Base-by-base conservation (phyloP, 768 basidiomycete genomes). In the Rhodotorula sphaerocarpa region DNA sequence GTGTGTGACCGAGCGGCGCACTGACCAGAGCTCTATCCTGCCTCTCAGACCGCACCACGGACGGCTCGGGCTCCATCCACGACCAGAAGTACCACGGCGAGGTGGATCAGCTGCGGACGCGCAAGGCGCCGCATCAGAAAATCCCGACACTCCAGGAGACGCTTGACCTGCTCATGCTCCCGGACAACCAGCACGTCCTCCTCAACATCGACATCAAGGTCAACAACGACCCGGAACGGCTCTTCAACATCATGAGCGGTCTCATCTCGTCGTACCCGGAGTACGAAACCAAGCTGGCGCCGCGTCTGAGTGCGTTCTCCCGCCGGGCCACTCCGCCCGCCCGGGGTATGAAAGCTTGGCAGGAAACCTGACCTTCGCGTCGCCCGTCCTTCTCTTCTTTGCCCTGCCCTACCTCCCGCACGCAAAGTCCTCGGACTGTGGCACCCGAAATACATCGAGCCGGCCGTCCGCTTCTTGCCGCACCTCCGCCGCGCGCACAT, bases 81-180 rank as follows among this genome's bases (percentile, higher is more conserved):
- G 82, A 85, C 59, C 82, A 82, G 58, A 75, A 79, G 20, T 91
- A 88, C 86, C 77, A 83, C 73, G 87, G 87, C n/a, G 84, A 82
- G 3, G 85, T 89, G 79, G 78, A 90, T 75, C 82, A 88, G 72
- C 82, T 88, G 48, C 81, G 84, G 55, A 96, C 92, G 34, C 59
- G 44, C 55, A 63, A 69, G 59, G 27, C 39, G 20, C 68, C 68
- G 3, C 55, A 54, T 7, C 68, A 69, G 51, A 63, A 63, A 23
- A 91, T 99, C 66, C 90, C 93, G 20, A 91, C 89, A 7, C 93
- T 99, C 72, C 81, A 78, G 28, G 84, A 95, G 76, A 90, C 90
- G 4, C 71, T 97, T 52, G 81, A 79, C 31, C 79, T 86, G 58
- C 80, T 96, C 44, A 90, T 93, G 86, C 79, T 77, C 73, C 74